Base-by-base conservation (phyloP, 331 rosid genomes). In the Quercus tomentella region DNA sequence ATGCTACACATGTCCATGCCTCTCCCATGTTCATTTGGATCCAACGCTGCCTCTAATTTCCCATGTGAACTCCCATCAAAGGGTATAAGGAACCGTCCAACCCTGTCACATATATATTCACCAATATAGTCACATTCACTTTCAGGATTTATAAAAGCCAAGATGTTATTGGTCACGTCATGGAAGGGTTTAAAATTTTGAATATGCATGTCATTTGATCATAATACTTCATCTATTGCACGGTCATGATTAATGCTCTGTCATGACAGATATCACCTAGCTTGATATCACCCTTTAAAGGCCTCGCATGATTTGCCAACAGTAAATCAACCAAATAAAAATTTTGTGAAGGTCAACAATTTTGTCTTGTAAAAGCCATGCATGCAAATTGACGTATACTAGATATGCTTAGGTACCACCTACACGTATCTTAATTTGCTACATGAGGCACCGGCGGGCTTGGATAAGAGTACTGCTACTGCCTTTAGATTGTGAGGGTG, bases 1-100 rank as follows among this genome's bases (percentile, higher is more conserved):
- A 96, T 86, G 89, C 92, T 92, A 82, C 99, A 96, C 99, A 96
- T 96, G 79, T 96, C 99, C 87, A 93, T 86, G 60, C 98, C 99
- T 83, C 68, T 92, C 5, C 99, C 98, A 77, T 96, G 99, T 83
- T 96, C 97, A 58, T 96, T 86, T 21, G 98, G 94, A 66, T 91
- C 92, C 74, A 96, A 79, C 57, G 98, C 99, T 78, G 97, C 89
- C 49, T 93, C 97, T 33, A 96, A 66, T 52, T 78, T 84, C 77
- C 98, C 99, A 70, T 80, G 69, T 49, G 84, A 84, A 75, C 89
- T 96, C 84, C 98, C 98, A 87, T 92, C 89, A 52, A 96, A 21
- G 31, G 98, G 96, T 77, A 96, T 89, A 83, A 31, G 90, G 79
- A 96, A 93, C 37, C 99, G 83, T 49, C 99, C 99, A n/a, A 96